These are phyloP conservation scores for Acer negundo DNA, from an alignment of 345 rosid genomes.

Conservation along the genomic window DNA sequence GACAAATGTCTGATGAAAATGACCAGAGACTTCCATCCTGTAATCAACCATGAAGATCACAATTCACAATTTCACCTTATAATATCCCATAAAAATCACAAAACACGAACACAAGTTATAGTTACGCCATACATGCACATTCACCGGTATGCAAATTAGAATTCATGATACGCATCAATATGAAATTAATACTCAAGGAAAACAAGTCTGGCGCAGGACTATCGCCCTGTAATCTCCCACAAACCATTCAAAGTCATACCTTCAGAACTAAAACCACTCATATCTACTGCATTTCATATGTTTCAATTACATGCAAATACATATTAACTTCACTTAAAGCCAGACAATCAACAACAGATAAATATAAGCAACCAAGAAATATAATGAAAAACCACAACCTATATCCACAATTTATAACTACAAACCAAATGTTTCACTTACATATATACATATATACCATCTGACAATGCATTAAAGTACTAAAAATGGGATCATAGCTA, in stretches of 20 bases:
- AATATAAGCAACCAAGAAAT: background rate
- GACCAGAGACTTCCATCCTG: constrained; percentile 88
- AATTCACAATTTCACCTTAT: background rate
- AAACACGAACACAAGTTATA: background rate
- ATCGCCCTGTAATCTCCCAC: background rate
- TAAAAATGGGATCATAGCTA: constrained; percentile 16
- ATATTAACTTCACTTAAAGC: background rate
- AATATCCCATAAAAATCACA: background rate
- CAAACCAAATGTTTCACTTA: background rate
- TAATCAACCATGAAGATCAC: constrained; percentile 19
- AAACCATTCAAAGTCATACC: background rate
- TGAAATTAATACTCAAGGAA: background rate
- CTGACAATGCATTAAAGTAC: background rate
- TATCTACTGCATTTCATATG: background rate
- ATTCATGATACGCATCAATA: background rate
- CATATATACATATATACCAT: background rate
- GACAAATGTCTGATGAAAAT: constrained; percentile 87
- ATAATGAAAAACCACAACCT: background rate
- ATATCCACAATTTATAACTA: background rate
- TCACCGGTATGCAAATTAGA: background rate
- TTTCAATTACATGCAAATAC: background rate
- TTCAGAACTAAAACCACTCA: background rate
- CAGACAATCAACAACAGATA: background rate
- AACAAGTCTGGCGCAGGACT: background rate
- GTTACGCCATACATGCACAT: background rate